Percentiles rank a stretch among this genome's conserved stretches.
Evolutionary conservation across 75 land plant genomes (phyloP).

Genomic region (Cryptomeria japonica): DNA sequence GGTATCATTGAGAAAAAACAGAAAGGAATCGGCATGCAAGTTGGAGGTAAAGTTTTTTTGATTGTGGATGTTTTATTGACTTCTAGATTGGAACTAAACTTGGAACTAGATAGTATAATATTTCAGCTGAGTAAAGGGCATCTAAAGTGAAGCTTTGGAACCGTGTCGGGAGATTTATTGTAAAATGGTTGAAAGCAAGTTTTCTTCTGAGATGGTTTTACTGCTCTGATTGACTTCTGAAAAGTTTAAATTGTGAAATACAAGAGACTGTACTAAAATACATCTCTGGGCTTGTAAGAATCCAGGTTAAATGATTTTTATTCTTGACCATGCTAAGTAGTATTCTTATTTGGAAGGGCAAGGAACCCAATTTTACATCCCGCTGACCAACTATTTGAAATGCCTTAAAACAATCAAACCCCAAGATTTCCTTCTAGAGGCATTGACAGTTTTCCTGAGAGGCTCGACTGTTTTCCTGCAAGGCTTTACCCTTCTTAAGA

Average conservation of each 20-base stretch:
- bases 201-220: too few species aligned
- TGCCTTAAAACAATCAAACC: not conserved
- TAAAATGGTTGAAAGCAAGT: not conserved
- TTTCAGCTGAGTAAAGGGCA: not conserved
- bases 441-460: not conserved
- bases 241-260: not conserved
- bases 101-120: too few species aligned
- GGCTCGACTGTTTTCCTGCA: not conserved
- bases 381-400: not conserved
- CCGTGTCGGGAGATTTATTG: not conserved
- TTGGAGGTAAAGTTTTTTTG: too few species aligned
- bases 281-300: not conserved
- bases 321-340: not conserved
- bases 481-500: too few species aligned
- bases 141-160: not conserved
- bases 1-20: too few species aligned
- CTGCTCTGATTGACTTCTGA: not conserved
- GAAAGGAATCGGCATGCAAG: too few species aligned
- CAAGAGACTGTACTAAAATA: not conserved
- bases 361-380: too few species aligned
- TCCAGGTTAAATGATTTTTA: not conserved
- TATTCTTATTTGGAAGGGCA: too few species aligned
- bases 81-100: too few species aligned
- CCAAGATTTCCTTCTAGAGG: not conserved
- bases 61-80: too few species aligned